These are phyloP conservation scores for Canna indica DNA, from an alignment of 176 grass and related monocot species.

Conservation along the genomic window DNA sequence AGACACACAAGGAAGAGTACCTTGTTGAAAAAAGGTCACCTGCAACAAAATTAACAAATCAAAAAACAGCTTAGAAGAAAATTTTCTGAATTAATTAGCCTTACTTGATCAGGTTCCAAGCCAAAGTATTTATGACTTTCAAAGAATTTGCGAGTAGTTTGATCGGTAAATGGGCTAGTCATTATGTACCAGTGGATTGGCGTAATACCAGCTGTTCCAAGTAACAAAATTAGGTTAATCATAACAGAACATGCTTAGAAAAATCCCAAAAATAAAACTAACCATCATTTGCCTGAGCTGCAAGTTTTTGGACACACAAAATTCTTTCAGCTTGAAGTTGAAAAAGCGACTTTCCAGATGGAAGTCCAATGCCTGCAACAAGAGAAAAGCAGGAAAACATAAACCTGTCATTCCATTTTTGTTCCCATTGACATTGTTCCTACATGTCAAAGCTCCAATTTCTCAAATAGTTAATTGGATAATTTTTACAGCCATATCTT, in stretches of 20 bases:
- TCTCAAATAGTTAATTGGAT: slow-evolving; percentile 12
- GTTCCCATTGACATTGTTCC: too few species aligned
- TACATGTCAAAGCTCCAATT: background rate
- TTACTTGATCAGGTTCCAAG: slow-evolving; percentile 83
- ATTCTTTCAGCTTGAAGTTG: slow-evolving; percentile 94
- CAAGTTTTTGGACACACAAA: slow-evolving; percentile 82
- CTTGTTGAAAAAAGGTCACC: slow-evolving; percentile 99
- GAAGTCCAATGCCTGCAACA: slow-evolving; percentile 70
- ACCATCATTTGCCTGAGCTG: slow-evolving; percentile 85
- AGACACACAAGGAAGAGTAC: slow-evolving; percentile 88
- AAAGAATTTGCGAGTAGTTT: slow-evolving; percentile 75
- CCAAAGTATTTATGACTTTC: slow-evolving; percentile 89
- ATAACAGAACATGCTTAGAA: background rate
- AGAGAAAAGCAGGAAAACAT: background rate
- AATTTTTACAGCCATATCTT: slow-evolving; percentile 6
- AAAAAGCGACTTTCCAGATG: slow-evolving; percentile 96
- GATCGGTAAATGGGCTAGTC: slow-evolving; percentile 95
- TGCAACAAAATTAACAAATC: slow-evolving; percentile 17
- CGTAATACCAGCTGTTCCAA: slow-evolving; percentile 33
- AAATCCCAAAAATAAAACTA: background rate
- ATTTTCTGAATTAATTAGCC: slow-evolving; percentile 4
- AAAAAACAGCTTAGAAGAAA: background rate
- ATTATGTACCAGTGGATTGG: slow-evolving; percentile 96
- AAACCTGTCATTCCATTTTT: background rate
- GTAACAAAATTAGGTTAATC: slow-evolving; percentile 1